Base-by-base conservation (phyloP, 805 yeast species). In the Hanseniaspora pseudoguilliermondii region DNA sequence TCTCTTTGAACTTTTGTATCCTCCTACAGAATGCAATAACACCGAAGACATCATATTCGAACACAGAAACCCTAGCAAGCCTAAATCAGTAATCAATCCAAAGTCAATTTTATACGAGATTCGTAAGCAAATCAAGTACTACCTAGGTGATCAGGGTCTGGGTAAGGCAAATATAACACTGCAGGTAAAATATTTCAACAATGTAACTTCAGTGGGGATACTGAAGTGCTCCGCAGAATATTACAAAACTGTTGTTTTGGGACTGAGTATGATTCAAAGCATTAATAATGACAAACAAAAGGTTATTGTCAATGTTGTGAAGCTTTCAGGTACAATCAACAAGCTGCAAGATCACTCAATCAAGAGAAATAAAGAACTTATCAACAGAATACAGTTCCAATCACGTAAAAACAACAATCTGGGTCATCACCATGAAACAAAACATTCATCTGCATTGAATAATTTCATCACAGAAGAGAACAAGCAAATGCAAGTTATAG, bases 251-350 rank as follows among this genome's bases (percentile, higher is more conserved):
- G 78, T 87, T 0, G 72, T 86, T 57, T 86, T 84, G 0, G 86
- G 95, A 0, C 66, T 91, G 58, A 71, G 80, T 1, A 66, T 82
- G 49, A 77, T 83, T 11, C 73, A 72, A 41, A 69, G 70, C 32
- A 16, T 54, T 3, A 47, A 47, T 18, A 36, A 21, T 23, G 23
- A 41, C 16, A 20, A 39, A 11, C 69, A 70, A 7, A 68, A 66
- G 0, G 77, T 81, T 5, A 75, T 84, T 11, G 66, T 89, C 16
- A 73, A 82, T 55, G 82, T 86, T 32, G 69, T 77, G 5, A 84
- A 83, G 57, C 80, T 86, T 0, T 83, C 95, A 63, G 97, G 96
- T 0, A 88, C 96, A 0, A 89, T 90, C 35, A 83, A 82, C 65
- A 87, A 86, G 64, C 79, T 95, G 60, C 95, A 90, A 65, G 77